Base-by-base conservation (phyloP, 2,329 filamentous ascomycete genomes). In the Metarhizium rileyi region DNA sequence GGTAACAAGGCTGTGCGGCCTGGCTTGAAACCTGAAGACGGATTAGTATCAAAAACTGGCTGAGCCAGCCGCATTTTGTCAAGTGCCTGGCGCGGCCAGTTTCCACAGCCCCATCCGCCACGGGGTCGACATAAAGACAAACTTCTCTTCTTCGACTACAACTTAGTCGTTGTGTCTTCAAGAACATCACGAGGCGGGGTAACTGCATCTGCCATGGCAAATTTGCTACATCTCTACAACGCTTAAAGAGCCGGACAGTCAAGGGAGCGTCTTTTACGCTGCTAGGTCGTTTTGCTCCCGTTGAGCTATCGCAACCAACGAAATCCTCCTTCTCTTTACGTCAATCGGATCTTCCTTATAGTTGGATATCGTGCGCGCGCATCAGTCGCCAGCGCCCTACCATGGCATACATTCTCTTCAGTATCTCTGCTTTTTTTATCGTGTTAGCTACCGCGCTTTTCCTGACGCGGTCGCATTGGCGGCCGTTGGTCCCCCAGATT, bases 321-420 rank as follows among this genome's bases (percentile, higher is more conserved):
- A 22, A 46, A 46, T 25, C 22, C 14, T 48, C 42, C 16, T 23
- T 33, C 16, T 23, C 27, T 49, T 16, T 12, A 10, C 12, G 28
- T 44, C 41, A 28, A 41, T 27, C 26, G 28, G 18, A 23, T 6
- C 25, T 14, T 16, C 18, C 20, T 14, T 25, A 25, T 22, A 25
- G 10, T 25, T 42, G 10, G 30, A 33, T 14, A 16, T 33, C 10
- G 30, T 23, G n/a, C 18, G 38, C 9, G 22, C 38, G 22, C 22
- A 42, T 42, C n/a, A 42, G 38, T 25, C 16, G 12, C 18, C 38
- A 25, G 38, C 12, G 18, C 35, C 36, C 40, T 60, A 65, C 69
- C 59, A 95, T 94, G 88, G 76, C 72, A 55, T 93, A 90, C 72
- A 65, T 94, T 55, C 80, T 95, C 70, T 95, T 90, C 72, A 82